Evolutionary conservation across 768 basidiomycete species (phyloP).

Genomic region (Tubosaeta sp.): DNA sequence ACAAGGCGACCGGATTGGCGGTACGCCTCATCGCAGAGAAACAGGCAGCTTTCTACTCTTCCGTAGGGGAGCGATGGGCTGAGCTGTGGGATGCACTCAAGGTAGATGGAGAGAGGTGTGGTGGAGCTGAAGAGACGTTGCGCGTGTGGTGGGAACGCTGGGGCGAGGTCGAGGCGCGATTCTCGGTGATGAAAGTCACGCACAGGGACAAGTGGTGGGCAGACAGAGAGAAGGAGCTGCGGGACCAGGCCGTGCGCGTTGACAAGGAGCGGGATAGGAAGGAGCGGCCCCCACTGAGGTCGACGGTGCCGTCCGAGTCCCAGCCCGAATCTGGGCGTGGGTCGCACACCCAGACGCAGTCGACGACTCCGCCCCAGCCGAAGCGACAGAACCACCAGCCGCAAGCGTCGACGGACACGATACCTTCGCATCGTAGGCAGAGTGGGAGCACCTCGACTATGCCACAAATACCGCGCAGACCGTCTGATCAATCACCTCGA

Average conservation of each 20-base stretch:
- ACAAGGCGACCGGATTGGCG: slow-evolving; percentile 53
- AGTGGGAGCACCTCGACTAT: slow-evolving; percentile 25
- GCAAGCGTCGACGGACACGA: slow-evolving; percentile 27
- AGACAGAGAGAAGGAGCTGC: slow-evolving; percentile 25
- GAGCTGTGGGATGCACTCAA: slow-evolving; percentile 84
- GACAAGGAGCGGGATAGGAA: slow-evolving; percentile 21
- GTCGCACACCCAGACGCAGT: slow-evolving; percentile 24
- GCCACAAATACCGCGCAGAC: slow-evolving; percentile 24
- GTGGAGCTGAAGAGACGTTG: slow-evolving; percentile 63
- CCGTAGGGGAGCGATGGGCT: slow-evolving; percentile 62
- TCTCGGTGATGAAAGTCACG: slow-evolving; percentile 37
- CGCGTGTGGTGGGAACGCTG: slow-evolving; percentile 69
- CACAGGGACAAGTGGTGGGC: slow-evolving; percentile 34
- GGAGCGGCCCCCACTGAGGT: slow-evolving; percentile 15
- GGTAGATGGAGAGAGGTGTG: slow-evolving; percentile 66
- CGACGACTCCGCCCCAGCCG: slow-evolving; percentile 15
- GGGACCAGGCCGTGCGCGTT: slow-evolving; percentile 10
- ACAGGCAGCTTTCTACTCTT: slow-evolving; percentile 58
- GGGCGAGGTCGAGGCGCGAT: slow-evolving; percentile 55
- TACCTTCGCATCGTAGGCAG: slow-evolving; percentile 20
- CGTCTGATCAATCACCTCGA: slow-evolving; percentile 39
- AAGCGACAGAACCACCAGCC: slow-evolving; percentile 26
- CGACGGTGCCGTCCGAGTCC: slow-evolving; percentile 12
- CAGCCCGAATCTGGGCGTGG: slow-evolving; percentile 22
- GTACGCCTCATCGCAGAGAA: slow-evolving; percentile 50